Conservation (phyloP, 2,329 filamentous ascomycete species). For the Colletotrichum noveboracense region DNA sequence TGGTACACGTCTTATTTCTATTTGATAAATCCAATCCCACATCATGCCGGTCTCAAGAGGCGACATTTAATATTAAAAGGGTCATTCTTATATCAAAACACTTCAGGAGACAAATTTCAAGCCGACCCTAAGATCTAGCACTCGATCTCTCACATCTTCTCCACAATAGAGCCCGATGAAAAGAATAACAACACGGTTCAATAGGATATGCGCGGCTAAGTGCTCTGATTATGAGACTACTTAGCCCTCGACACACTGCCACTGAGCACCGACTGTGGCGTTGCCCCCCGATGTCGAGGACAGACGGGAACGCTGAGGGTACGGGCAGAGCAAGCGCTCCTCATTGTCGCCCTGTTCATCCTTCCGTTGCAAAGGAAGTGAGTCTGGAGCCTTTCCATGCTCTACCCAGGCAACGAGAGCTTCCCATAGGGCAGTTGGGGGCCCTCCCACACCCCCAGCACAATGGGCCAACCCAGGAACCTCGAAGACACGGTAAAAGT, state of each 20-base stretch:
- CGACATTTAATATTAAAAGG: background rate
- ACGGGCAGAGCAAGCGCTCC: background rate
- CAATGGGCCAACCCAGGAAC: conserved; percentile 37
- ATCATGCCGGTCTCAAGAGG: background rate
- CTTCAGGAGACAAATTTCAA: background rate
- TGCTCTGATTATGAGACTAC: background rate
- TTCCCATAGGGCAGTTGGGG: conserved; percentile 26
- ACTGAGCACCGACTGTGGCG: background rate
- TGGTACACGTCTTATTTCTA: background rate
- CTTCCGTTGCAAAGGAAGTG: background rate
- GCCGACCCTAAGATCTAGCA: background rate
- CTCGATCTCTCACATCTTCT: background rate
- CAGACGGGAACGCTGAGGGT: background rate
- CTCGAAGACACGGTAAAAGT: conserved; percentile 37
- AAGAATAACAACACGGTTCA: background rate
- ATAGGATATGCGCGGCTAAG: fast-evolving
- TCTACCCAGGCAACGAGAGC: conserved; percentile 31
- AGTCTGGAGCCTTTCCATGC: conserved; percentile 29
- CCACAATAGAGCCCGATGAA: fast-evolving
- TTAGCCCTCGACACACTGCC: background rate
- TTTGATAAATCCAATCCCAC: background rate
- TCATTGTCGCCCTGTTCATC: background rate
- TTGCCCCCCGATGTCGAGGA: background rate
- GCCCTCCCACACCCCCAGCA: conserved; percentile 26
- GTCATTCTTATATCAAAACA: background rate